Percentiles rank a stretch among this genome's conserved stretches.
Conservation (phyloP, 2,329 filamentous ascomycete species). For the Anthostomella pinea region DNA sequence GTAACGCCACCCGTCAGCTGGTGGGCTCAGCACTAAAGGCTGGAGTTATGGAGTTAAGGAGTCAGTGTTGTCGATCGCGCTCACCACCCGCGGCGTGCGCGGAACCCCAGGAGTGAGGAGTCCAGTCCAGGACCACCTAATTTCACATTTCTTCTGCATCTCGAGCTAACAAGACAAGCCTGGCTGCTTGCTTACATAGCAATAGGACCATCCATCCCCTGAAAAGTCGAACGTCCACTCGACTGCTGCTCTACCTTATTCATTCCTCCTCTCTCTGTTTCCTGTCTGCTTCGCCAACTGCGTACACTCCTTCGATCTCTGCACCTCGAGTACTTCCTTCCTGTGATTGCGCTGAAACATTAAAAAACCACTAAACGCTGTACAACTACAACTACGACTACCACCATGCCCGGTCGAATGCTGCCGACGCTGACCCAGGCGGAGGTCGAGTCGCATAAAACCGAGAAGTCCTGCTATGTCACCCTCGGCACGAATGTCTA, state of each 20-base stretch:
- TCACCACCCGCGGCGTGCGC: conserved; percentile 11
- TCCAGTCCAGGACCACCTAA: conserved; percentile 8
- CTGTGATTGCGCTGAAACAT: too few species aligned
- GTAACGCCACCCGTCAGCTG: conserved; percentile 29
- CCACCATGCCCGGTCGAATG: conserved; percentile 72
- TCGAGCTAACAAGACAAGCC: too few species aligned
- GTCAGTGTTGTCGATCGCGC: too few species aligned
- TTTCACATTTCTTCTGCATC: conserved; percentile 21
- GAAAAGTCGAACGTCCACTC: too few species aligned
- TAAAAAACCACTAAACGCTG: too few species aligned
- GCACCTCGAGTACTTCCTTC: too few species aligned
- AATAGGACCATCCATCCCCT: background rate
- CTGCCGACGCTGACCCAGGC: conserved; percentile 79
- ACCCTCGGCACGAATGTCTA: conserved; percentile 87
- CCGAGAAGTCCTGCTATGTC: conserved; percentile 83
- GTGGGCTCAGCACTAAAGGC: too few species aligned
- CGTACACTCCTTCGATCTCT: too few species aligned
- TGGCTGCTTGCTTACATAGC: background rate
- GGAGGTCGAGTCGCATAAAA: conserved; percentile 80
- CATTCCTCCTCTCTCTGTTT: background rate
- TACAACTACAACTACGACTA: conserved; percentile 12
- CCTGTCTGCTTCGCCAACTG: too few species aligned
- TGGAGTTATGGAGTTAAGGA: too few species aligned
- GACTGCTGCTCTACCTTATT: too few species aligned
- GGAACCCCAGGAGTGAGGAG: background rate